phyloP scores from a whole-genome alignment of 164 flowering plant genomes.

The Pachysandra terminalis region DNA sequence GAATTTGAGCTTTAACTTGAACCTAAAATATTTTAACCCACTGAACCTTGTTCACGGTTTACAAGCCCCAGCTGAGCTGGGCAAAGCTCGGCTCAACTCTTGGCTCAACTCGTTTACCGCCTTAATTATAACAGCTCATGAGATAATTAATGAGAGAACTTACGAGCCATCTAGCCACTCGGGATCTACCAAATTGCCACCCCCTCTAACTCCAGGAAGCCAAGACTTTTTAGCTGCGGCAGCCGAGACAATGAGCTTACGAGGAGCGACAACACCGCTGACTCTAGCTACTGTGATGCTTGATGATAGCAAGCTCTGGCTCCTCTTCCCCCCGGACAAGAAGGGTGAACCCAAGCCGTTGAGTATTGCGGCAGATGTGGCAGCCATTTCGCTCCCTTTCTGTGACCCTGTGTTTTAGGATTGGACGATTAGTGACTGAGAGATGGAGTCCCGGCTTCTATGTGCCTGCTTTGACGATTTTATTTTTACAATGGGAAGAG shows the following conservation, averaged over 20 bases:
- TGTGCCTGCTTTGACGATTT: no score
- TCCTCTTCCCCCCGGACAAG: conserved; percentile 55
- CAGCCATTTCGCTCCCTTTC: conserved; percentile 34
- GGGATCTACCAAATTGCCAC: conserved; percentile 80
- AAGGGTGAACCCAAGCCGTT: conserved; percentile 67
- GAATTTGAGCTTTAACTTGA: no score
- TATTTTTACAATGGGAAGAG: conserved; percentile 3
- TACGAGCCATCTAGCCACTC: conserved; percentile 99
- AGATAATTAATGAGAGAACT: conserved; percentile 21
- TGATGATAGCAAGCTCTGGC: conserved; percentile 33
- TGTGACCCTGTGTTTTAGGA: not conserved
- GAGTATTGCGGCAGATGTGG: conserved; percentile 52
- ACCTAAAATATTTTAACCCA: no score
- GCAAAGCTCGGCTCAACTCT: no score
- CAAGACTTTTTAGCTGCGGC: conserved; percentile 83
- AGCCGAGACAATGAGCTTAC: conserved; percentile 48
- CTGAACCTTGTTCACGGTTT: no score
- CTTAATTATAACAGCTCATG: no score
- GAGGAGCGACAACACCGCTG: conserved; percentile 23
- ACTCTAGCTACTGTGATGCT: conserved; percentile 21
- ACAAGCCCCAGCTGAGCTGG: no score
- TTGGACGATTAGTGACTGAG: no score
- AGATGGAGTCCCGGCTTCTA: no score
- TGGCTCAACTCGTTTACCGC: no score
- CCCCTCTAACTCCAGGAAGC: conserved; percentile 80